phyloP scores from a whole-genome alignment of 306 rosid species.

The Bauhinia variegata region DNA sequence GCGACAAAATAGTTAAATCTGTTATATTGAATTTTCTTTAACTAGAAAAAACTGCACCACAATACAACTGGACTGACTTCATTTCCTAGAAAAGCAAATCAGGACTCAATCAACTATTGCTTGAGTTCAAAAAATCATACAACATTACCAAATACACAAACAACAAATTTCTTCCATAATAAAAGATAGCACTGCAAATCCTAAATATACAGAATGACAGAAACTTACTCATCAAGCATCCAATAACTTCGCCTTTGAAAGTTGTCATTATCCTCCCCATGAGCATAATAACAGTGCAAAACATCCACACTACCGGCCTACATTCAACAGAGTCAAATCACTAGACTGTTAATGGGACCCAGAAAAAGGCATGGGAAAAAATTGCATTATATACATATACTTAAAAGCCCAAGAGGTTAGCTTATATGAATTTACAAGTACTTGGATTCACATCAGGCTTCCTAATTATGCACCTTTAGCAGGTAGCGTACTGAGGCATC shows the following conservation, averaged over 20 bases:
- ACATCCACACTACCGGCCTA: constrained; percentile 75
- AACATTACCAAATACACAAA: constrained; percentile 7
- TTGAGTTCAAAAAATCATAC: constrained; percentile 3
- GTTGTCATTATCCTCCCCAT: constrained; percentile 68
- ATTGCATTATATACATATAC: not conserved
- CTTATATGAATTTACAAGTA: constrained; percentile 5
- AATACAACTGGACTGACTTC: constrained; percentile 10
- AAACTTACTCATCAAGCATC: constrained; percentile 77
- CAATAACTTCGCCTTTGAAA: constrained; percentile 82
- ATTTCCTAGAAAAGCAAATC: not conserved
- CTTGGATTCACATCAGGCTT: constrained; percentile 13
- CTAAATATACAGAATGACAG: constrained; percentile 13
- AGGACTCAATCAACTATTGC: not conserved
- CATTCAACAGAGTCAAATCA: constrained; percentile 28
- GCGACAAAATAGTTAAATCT: no score
- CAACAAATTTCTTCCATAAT: constrained; percentile 12
- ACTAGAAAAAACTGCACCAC: constrained; percentile 6
- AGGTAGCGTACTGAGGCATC: not conserved
- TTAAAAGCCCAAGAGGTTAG: not conserved
- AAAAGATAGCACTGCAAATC: constrained; percentile 14
- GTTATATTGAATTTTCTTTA: not conserved
- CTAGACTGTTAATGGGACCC: constrained; percentile 23
- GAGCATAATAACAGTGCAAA: constrained; percentile 81
- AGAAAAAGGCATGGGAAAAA: not conserved
- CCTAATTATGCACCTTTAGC: constrained; percentile 2